Evolutionary conservation across 139 green algal genomes (phyloP).

Genomic region (Asterochloris sp.): DNA sequence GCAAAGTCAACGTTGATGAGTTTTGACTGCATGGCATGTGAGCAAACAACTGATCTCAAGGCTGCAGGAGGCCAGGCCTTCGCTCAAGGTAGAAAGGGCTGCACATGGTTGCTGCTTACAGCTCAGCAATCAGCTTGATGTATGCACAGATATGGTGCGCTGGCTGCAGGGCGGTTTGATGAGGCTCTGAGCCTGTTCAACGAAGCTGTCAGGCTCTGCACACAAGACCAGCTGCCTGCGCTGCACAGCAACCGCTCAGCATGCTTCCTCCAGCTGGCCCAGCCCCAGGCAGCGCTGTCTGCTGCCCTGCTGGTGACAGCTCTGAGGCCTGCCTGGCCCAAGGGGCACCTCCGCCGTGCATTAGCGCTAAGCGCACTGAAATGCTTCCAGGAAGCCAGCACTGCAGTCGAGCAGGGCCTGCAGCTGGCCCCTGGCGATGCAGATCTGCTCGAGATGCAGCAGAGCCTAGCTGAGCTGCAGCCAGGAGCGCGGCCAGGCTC

Average conservation of each 20-base stretch:
- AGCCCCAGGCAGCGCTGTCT: not conserved
- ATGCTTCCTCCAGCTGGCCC: not conserved
- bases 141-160: too few species aligned
- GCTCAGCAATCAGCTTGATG: too few species aligned
- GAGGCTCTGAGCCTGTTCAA: not conserved
- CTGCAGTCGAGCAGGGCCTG: not conserved
- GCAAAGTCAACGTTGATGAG: too few species aligned
- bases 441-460: not conserved
- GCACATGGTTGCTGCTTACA: too few species aligned
- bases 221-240: not conserved
- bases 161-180: not conserved
- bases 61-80: too few species aligned
- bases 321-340: slow-evolving; percentile 1
- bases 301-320: not conserved
- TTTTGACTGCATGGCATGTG: too few species aligned
- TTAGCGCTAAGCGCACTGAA: not conserved
- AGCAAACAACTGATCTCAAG: too few species aligned
- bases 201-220: not conserved
- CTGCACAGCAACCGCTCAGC: slow-evolving; percentile 2
- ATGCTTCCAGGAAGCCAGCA: not conserved
- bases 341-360: not conserved
- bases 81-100: too few species aligned
- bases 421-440: not conserved
- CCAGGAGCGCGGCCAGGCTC: not conserved
- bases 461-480: not conserved